Evolutionary conservation across 805 yeast species (phyloP).

Genomic region (Ogataea minuta): DNA sequence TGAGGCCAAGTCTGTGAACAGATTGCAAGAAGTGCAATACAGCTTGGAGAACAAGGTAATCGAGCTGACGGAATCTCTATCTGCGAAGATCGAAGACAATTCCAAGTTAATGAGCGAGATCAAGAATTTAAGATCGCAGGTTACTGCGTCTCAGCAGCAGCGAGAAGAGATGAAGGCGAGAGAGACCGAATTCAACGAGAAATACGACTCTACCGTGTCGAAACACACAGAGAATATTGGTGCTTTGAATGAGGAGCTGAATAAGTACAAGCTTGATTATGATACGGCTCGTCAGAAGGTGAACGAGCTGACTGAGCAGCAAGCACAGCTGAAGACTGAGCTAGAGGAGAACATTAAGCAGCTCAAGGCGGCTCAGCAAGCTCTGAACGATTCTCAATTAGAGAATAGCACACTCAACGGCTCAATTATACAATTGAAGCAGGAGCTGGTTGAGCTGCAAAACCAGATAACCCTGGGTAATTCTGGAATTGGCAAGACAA

Average conservation of each 20-base stretch:
- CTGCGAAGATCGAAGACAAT: slow-evolving; percentile 79
- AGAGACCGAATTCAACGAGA: slow-evolving; percentile 51
- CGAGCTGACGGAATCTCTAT: slow-evolving; percentile 82
- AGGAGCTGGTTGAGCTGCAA: slow-evolving; percentile 36
- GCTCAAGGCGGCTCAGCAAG: slow-evolving; percentile 57
- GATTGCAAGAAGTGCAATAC: slow-evolving; percentile 87
- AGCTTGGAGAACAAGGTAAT: slow-evolving; percentile 96
- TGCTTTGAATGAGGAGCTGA: slow-evolving; percentile 54
- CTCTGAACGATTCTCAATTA: slow-evolving; percentile 55
- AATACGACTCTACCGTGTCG: slow-evolving; percentile 42
- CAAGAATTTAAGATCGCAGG: slow-evolving; percentile 45
- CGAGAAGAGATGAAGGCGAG: slow-evolving; percentile 54
- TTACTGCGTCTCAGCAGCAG: slow-evolving; percentile 53
- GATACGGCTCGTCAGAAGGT: slow-evolving; percentile 57
- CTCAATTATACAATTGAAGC: slow-evolving; percentile 54
- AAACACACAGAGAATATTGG: slow-evolving; percentile 50
- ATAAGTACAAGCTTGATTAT: slow-evolving; percentile 52
- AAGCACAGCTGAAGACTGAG: slow-evolving; percentile 61
- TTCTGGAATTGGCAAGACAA: slow-evolving; percentile 15
- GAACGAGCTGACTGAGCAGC: slow-evolving; percentile 57
- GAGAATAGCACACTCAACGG: slow-evolving; percentile 66
- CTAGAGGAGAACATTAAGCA: slow-evolving; percentile 61
- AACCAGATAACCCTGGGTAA: slow-evolving; percentile 28
- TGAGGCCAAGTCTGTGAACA: slow-evolving; percentile 93
- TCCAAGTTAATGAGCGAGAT: slow-evolving; percentile 66